Evolutionary conservation across 805 yeast genomes (phyloP), one percentile per base, ranked within the genome.

Genomic region (Metschnikowia picachoensis): DNA sequence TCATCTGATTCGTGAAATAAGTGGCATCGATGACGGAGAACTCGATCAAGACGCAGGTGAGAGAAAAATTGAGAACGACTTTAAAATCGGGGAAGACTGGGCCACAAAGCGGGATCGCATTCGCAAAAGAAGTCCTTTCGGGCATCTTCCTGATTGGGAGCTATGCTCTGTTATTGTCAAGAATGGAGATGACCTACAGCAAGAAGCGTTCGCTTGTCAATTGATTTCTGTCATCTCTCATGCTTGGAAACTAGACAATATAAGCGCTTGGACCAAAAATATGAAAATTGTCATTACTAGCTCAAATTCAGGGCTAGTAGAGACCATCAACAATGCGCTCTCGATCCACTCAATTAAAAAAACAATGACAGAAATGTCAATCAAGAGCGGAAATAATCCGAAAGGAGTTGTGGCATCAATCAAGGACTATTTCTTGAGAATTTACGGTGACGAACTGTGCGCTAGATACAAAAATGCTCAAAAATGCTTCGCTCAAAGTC

Each of bases 171-270:
- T 92, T 2, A 94, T 94, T 61, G 96, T 95, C 11, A 94, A 94
- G 61, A 92, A 96, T 29, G 99, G 99, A 31, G 92, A 87, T 59
- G 99, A 94, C 67, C 65, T 94, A 42, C 86, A 96, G 20, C 99
- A 94, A 62, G 99, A 94, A 64, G 97, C 99, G 0, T 90, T 94
- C 73, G 99, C 99, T 0, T 90, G 97, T 52, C 99, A 94, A 63
- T 64, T 94, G 37, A 92, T 94, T 42, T 85, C 86, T 50, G 85
- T 95, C 20, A 87, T 92, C 68, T 82, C 95, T 1, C 80, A 80
- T 41, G 81, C 89, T 37, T 94, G 98, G 98, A 78, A 79, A 39
- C 77, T 73, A 29, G 78, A 79, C 20, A 73, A 74, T 2, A 81
- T 87, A 8, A 83, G 77, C 27, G 88, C 83, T 4, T 94, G 99